Percentiles rank a stretch among this genome's conserved stretches.
Conservation (phyloP, 176 grass and related monocot genomes). For the Panicum miliaceum region DNA sequence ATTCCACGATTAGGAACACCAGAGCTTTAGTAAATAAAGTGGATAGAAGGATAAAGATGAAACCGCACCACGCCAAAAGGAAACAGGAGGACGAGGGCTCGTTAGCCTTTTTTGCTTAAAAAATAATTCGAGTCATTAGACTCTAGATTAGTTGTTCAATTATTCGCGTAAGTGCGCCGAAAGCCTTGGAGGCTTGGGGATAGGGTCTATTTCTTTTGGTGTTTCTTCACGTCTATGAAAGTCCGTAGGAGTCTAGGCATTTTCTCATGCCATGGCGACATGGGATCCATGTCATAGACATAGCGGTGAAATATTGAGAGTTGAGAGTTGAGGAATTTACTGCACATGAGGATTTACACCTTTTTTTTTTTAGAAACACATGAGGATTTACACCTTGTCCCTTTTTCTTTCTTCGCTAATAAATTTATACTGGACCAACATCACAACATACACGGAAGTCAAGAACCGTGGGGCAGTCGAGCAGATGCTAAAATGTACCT, state of each 20-base stretch:
- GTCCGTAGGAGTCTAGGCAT: background rate
- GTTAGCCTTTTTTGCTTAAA: background rate
- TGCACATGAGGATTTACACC: background rate
- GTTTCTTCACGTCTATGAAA: background rate
- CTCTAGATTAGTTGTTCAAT: background rate
- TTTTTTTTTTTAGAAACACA: background rate
- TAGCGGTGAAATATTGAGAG: background rate
- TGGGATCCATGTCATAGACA: background rate
- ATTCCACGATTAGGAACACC: background rate
- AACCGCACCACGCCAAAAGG: conserved; percentile 22
- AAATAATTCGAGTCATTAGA: background rate
- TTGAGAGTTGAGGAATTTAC: background rate
- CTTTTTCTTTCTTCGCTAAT: no score
- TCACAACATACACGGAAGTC: background rate
- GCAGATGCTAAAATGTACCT: background rate
- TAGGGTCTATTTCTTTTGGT: background rate
- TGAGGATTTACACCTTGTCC: background rate
- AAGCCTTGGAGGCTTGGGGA: background rate
- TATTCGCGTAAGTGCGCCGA: conserved; percentile 6
- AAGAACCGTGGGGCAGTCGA: background rate
- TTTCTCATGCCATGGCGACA: background rate
- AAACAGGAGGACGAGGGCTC: conserved; percentile 3
- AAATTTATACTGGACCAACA: background rate
- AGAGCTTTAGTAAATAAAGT: conserved; percentile 27
- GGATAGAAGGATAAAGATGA: conserved; percentile 2